Evolutionary conservation across 257 asterid species (phyloP), one percentile per base, ranked within the genome.

Genomic region (Nicotiana attenuata): DNA sequence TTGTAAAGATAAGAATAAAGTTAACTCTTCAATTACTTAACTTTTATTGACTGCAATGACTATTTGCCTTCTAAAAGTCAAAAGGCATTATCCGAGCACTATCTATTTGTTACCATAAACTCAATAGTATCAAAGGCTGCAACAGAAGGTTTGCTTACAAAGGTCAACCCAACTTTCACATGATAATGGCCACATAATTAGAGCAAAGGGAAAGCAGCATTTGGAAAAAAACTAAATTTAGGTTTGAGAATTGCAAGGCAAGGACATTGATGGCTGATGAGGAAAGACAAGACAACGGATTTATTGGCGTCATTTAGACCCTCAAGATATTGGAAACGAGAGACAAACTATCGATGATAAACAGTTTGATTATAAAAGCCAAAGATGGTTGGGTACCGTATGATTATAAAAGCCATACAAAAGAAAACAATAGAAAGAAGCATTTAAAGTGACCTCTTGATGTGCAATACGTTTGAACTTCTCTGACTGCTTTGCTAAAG

Each of bases 401-500:
- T 38, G 76, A 71, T 65, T 14, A 15, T 81, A 20, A 53, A 61
- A 16, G 38, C 41, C 65, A 50, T 24, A 73, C 14, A 53, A 26
- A 13, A 56, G 22, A 71, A 56, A 2, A 28, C 53, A 52, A 75
- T 55, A 64, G 22, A 76, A 78, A 31, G n/a, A 55, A 83, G 84
- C 35, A 61, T 64, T 68, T 47, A 68, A 77, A 76, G 65, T 41
- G 77, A 96, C 99, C 99, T 93, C 99, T 85, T 89, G 98, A 85
- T 90, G 92, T 28, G 92, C 93, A 10, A 91, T 92, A 2, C 88
- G 89, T 85, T 91, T 93, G 93, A 89, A 90, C 89, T 91, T 96
- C 84, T 96, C 97, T 0, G 91, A 80, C 86, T 93, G 97, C 87
- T 96, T 91, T 20, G 92, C 88, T 82, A 92, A 85, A 75, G 90